phyloP scores from a whole-genome alignment of 495 filamentous ascomycete species.

The Penicillium verhagenii region DNA sequence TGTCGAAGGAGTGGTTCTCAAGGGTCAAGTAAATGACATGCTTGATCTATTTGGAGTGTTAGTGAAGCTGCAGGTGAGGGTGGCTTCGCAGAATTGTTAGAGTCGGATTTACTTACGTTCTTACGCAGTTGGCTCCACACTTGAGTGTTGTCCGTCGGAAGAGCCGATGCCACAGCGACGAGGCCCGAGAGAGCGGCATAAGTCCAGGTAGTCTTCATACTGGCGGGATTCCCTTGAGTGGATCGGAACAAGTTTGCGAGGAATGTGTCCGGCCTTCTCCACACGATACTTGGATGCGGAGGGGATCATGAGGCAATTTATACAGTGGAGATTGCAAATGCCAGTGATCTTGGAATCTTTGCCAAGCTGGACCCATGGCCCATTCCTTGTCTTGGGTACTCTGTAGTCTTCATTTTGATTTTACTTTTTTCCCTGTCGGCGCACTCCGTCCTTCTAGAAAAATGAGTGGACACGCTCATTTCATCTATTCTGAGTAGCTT shows the following conservation, averaged over 20 bases:
- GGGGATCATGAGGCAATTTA: background rate
- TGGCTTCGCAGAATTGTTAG: no score
- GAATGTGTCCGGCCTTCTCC: background rate
- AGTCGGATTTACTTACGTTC: constrained; percentile 28
- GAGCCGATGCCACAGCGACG: constrained; percentile 14
- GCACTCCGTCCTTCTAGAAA: background rate
- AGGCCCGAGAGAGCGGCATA: constrained; percentile 16
- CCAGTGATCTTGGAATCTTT: background rate
- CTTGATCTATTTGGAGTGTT: constrained; percentile 31
- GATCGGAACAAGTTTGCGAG: background rate
- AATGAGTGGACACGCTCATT: background rate
- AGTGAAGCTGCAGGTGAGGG: background rate
- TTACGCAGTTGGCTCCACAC: constrained; percentile 29
- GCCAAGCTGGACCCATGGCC: background rate
- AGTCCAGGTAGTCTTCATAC: constrained; percentile 21
- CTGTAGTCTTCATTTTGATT: background rate
- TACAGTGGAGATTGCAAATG: background rate
- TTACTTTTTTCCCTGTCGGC: background rate
- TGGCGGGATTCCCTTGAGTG: background rate
- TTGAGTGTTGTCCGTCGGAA: constrained; percentile 14
- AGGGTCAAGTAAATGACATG: constrained; percentile 46
- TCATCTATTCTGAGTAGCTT: background rate
- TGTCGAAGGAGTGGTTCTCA: constrained; percentile 49
- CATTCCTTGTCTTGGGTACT: background rate
- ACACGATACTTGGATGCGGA: background rate